phyloP scores from a whole-genome alignment of 2,329 filamentous ascomycete genomes.

The Aspergillus puulaauensis region DNA sequence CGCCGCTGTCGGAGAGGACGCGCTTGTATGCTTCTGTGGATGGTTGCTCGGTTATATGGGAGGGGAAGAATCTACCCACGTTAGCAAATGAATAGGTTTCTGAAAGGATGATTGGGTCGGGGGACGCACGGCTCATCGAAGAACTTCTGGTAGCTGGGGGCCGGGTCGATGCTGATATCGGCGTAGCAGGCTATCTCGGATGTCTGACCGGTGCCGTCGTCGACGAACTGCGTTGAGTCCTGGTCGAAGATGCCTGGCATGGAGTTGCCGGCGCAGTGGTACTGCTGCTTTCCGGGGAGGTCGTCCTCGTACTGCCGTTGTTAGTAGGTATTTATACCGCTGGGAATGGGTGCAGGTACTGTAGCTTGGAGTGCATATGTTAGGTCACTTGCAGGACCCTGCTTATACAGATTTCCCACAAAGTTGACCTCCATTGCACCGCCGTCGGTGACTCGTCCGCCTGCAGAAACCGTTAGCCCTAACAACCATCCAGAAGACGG shows the following conservation, averaged over 20 bases:
- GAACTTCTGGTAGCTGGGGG: slow-evolving; percentile 11
- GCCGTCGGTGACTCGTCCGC: slow-evolving; percentile 10
- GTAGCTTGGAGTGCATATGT: slow-evolving; percentile 3
- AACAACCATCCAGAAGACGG: neutral
- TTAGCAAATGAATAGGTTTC: too few species aligned
- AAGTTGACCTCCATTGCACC: slow-evolving; percentile 15
- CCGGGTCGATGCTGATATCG: slow-evolving; percentile 10
- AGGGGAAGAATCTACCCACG: slow-evolving; percentile 7
- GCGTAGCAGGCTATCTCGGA: slow-evolving; percentile 13
- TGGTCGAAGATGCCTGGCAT: slow-evolving; percentile 11
- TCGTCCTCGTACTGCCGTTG: slow-evolving; percentile 6
- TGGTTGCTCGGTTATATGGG: slow-evolving; percentile 9
- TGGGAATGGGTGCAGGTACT: too few species aligned
- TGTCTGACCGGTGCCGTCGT: slow-evolving; percentile 3
- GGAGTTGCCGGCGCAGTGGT: slow-evolving; percentile 11
- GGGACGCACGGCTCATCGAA: slow-evolving; percentile 5
- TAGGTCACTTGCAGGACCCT: slow-evolving; percentile 3
- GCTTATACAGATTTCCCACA: slow-evolving; percentile 12
- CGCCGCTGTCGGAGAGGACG: slow-evolving; percentile 10
- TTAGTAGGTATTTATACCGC: too few species aligned
- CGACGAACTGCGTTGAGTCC: slow-evolving; percentile 8
- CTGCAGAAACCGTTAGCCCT: neutral
- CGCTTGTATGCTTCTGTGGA: slow-evolving; percentile 13
- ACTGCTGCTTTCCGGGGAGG: slow-evolving; percentile 9
- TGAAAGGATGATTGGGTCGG: too few species aligned